phyloP scores from a whole-genome alignment of 225 moss, liverwort and hornwort genomes.

The Straminergon stramineum region DNA sequence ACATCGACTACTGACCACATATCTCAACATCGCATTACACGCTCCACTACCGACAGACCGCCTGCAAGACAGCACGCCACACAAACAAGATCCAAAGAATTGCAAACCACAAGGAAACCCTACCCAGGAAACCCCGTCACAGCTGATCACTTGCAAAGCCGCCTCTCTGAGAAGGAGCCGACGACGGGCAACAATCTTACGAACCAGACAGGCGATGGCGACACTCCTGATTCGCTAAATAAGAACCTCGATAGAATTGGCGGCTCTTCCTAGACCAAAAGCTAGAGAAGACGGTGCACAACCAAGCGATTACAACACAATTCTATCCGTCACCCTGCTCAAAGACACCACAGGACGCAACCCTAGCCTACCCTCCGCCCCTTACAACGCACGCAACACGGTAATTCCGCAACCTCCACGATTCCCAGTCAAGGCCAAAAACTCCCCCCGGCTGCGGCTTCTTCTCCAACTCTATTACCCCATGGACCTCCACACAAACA shows the following conservation, averaged over 20 bases:
- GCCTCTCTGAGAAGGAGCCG: background rate
- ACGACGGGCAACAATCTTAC: background rate
- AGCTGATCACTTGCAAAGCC: background rate
- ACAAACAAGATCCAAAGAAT: slow-evolving; percentile 1
- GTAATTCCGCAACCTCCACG: slow-evolving; percentile 8
- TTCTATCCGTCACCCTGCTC: background rate
- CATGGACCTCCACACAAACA: background rate
- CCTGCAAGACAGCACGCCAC: background rate
- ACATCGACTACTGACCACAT: background rate
- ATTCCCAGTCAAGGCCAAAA: background rate
- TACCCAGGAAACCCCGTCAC: background rate
- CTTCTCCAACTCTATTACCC: background rate
- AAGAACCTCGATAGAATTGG: background rate
- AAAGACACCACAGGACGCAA: background rate
- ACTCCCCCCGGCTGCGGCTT: background rate
- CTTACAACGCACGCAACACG: slow-evolving; percentile 3
- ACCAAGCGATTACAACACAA: background rate
- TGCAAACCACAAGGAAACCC: background rate
- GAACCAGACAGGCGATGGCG: background rate
- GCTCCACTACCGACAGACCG: background rate
- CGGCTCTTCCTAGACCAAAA: background rate
- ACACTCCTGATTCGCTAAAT: background rate
- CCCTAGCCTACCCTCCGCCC: background rate
- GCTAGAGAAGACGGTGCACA: background rate
- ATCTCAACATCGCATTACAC: background rate